Percentiles rank a stretch among this genome's conserved stretches.
Evolutionary conservation across 805 yeast genomes (phyloP).

Genomic region (Metschnikowia kofuensis): DNA sequence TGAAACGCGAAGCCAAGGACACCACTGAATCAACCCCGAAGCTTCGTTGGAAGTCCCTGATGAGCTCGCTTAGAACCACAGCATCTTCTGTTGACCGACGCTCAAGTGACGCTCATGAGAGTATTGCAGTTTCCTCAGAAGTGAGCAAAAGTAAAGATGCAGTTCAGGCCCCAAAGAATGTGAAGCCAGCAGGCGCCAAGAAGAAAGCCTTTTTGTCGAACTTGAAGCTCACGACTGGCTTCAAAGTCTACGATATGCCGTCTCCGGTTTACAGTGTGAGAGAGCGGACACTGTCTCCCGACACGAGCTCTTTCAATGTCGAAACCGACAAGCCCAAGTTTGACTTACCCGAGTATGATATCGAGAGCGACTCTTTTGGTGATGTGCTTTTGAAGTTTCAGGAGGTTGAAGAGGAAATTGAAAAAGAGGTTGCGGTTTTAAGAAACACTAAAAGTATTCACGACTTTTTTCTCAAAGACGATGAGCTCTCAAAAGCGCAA

Average conservation of each 20-base stretch:
- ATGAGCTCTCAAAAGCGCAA: conserved; percentile 40
- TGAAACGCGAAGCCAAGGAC: conserved; percentile 8
- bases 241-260: conserved; percentile 9
- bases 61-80: background rate
- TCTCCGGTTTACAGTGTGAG: conserved; percentile 13
- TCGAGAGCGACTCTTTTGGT: conserved; percentile 15
- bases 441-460: conserved; percentile 10
- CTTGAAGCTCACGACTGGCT: conserved; percentile 11
- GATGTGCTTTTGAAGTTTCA: conserved; percentile 17
- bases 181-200: background rate
- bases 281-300: conserved; percentile 3
- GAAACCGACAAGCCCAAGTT: conserved; percentile 1
- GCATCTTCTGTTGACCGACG: background rate
- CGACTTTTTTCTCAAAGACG: conserved; percentile 37
- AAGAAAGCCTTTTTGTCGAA: conserved; percentile 7
- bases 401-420: conserved; percentile 18
- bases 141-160: too few species aligned
- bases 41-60: conserved; percentile 7
- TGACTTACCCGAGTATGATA: conserved; percentile 16
- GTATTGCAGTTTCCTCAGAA: too few species aligned
- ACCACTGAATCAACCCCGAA: background rate
- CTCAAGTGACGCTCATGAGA: background rate
- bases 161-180: too few species aligned
- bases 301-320: background rate
- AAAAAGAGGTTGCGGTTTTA: conserved; percentile 11